A percentile compares a stretch with the other conserved stretches of the same genome.
Evolutionary conservation across 805 yeast species (phyloP).

Genomic region (Metschnikowia continentalis): DNA sequence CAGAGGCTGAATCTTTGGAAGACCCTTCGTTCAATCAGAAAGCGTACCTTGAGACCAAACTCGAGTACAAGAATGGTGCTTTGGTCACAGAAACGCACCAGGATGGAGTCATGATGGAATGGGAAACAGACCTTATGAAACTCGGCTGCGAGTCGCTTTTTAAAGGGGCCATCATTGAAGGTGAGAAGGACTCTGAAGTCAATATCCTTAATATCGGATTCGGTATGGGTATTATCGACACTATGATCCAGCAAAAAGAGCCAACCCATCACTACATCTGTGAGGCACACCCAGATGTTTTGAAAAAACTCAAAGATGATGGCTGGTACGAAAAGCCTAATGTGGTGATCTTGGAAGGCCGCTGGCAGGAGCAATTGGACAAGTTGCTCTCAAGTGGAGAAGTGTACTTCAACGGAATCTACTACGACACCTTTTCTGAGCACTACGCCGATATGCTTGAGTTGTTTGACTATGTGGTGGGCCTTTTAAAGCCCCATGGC

Average conservation of each 20-base stretch:
- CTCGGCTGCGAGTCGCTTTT: slow-evolving; percentile 76
- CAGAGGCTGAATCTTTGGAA: background rate
- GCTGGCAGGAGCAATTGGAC: slow-evolving; percentile 85
- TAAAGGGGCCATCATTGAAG: slow-evolving; percentile 32
- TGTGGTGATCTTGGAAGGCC: slow-evolving; percentile 77
- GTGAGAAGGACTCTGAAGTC: slow-evolving; percentile 33
- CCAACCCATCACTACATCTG: slow-evolving; percentile 80
- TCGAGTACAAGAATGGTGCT: slow-evolving; percentile 65
- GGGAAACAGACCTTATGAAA: slow-evolving; percentile 84
- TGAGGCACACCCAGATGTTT: slow-evolving; percentile 93
- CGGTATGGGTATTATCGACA: slow-evolving; percentile 95
- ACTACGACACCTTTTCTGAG: slow-evolving; percentile 91
- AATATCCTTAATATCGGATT: slow-evolving; percentile 82
- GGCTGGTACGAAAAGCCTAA: slow-evolving; percentile 80
- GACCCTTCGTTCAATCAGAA: slow-evolving; percentile 62
- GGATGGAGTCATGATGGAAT: slow-evolving; percentile 97
- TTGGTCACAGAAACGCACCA: slow-evolving; percentile 65
- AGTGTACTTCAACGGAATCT: slow-evolving; percentile 82
- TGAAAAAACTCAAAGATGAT: slow-evolving; percentile 58
- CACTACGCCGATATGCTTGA: slow-evolving; percentile 87
- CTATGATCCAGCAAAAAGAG: slow-evolving; percentile 47
- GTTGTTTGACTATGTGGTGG: slow-evolving; percentile 75
- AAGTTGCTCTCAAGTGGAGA: slow-evolving; percentile 56
- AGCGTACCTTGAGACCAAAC: slow-evolving; percentile 59
- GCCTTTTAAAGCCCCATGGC: slow-evolving; percentile 77